Percentiles rank a stretch among this genome's conserved stretches.
These are phyloP conservation scores for Deakozyma indianensis DNA, from an alignment of 805 yeast species.

Conservation along the genomic window DNA sequence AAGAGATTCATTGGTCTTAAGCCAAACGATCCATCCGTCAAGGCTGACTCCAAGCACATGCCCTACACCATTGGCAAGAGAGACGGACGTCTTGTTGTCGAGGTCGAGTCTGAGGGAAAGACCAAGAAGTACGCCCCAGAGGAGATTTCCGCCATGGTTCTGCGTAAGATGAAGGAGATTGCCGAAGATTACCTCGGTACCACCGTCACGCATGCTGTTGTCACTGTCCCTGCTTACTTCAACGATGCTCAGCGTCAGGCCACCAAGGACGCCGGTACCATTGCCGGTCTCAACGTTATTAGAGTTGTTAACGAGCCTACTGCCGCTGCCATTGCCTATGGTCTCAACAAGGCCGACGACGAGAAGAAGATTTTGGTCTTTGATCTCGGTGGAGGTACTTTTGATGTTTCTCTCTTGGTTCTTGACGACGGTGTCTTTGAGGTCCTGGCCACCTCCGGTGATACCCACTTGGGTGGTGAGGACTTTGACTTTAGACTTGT, in stretches of 20 bases:
- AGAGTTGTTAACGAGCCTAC: constrained; percentile 92
- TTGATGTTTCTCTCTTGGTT: constrained; percentile 77
- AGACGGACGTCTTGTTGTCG: constrained; percentile 70
- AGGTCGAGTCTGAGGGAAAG: constrained; percentile 63
- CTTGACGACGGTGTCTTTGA: constrained; percentile 88
- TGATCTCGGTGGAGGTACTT: constrained; percentile 97
- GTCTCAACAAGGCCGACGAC: constrained; percentile 62
- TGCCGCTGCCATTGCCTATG: constrained; percentile 96
- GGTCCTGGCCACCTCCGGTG: constrained; percentile 91
- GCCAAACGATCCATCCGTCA: constrained; percentile 62
- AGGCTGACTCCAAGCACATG: constrained; percentile 67
- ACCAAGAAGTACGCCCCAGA: constrained; percentile 75
- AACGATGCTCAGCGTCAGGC: constrained; percentile 93
- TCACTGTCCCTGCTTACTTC: constrained; percentile 87
- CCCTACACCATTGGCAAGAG: constrained; percentile 61
- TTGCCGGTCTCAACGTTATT: constrained; percentile 78
- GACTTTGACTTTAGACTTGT: constrained; percentile 86
- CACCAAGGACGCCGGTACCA: constrained; percentile 84
- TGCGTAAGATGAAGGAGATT: constrained; percentile 81
- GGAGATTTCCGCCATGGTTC: constrained; percentile 84
- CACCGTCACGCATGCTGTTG: constrained; percentile 78
- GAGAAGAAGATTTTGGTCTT: constrained; percentile 86
- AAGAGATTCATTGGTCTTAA: constrained; percentile 84
- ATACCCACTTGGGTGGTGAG: constrained; percentile 96
- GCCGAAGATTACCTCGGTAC: constrained; percentile 85